Conservation (phyloP, 768 basidiomycete genomes). For the Tricholoma flavovirens region DNA sequence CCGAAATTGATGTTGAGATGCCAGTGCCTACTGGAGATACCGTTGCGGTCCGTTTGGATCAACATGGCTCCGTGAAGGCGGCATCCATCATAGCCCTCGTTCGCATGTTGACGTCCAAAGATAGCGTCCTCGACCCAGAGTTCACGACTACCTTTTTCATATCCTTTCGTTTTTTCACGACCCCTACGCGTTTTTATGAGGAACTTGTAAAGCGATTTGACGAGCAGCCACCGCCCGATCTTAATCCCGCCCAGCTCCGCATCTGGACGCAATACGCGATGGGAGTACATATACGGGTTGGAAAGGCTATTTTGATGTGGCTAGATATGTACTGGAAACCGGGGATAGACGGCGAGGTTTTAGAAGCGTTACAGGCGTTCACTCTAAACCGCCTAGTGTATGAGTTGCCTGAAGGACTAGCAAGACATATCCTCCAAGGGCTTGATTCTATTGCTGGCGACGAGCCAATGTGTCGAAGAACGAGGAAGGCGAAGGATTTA, state of each 20-base stretch:
- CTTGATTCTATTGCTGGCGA: constrained; percentile 20
- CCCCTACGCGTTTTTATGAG: constrained; percentile 38
- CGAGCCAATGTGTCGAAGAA: constrained; percentile 8
- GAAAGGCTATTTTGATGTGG: constrained; percentile 62
- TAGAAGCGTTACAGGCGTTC: constrained; percentile 24
- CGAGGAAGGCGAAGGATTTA: constrained; percentile 12
- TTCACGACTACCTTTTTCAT: constrained; percentile 56
- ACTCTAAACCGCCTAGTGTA: constrained; percentile 17
- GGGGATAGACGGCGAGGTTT: constrained; percentile 40
- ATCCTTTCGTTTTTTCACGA: constrained; percentile 67
- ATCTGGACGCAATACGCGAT: constrained; percentile 36
- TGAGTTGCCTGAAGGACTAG: constrained; percentile 25
- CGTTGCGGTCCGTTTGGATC: constrained; percentile 18
- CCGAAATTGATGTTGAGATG: constrained; percentile 21
- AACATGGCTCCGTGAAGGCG: constrained; percentile 23
- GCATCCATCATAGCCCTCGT: constrained; percentile 38
- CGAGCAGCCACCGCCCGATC: constrained; percentile 24
- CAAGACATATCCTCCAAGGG: constrained; percentile 21
- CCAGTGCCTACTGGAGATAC: constrained; percentile 20
- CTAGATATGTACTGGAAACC: constrained; percentile 62
- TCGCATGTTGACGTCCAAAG: constrained; percentile 39
- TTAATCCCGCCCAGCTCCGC: constrained; percentile 27
- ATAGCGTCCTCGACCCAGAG: constrained; percentile 32
- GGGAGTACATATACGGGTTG: constrained; percentile 52
- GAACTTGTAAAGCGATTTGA: constrained; percentile 44